A percentile compares a stretch with the other conserved stretches of the same genome.
Evolutionary conservation across 2,329 filamentous ascomycete species (phyloP).

Genomic region (Capronia epimyces): DNA sequence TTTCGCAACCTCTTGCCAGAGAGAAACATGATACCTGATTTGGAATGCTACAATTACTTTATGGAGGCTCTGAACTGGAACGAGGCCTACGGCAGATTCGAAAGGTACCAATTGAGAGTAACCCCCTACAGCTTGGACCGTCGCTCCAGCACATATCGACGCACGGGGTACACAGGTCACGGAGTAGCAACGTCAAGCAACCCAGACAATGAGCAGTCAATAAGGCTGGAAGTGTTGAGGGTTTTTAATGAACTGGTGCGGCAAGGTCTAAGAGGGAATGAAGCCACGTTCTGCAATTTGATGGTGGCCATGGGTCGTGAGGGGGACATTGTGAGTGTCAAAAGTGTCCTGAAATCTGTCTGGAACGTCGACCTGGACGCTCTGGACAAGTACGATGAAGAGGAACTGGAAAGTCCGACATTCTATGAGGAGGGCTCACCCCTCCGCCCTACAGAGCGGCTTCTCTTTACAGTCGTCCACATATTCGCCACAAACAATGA

Average conservation of each 20-base stretch:
- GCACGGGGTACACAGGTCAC: constrained; percentile 26
- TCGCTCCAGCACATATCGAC: constrained; percentile 24
- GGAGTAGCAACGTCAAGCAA: constrained; percentile 19
- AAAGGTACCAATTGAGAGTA: constrained; percentile 38
- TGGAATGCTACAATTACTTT: constrained; percentile 52
- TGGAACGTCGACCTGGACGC: constrained; percentile 51
- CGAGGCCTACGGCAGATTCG: constrained; percentile 35
- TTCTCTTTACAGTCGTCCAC: constrained; percentile 64
- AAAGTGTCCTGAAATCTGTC: constrained; percentile 46
- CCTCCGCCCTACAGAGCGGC: constrained; percentile 52
- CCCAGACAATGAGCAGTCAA: constrained; percentile 14
- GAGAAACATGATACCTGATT: constrained; percentile 40
- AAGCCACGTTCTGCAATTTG: constrained; percentile 50
- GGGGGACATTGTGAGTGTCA: constrained; percentile 45
- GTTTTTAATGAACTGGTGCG: constrained; percentile 48
- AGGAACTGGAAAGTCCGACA: constrained; percentile 34
- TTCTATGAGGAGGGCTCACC: constrained; percentile 47
- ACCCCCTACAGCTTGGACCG: constrained; percentile 28
- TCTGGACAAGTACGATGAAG: constrained; percentile 35
- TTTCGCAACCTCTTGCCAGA: constrained; percentile 43
- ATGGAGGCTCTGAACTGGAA: constrained; percentile 50
- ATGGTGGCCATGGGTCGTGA: constrained; percentile 51
- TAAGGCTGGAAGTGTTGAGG: constrained; percentile 31
- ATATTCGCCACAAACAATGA: constrained; percentile 62
- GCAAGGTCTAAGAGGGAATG: constrained; percentile 41